A percentile compares a stretch with the other conserved stretches of the same genome.
Evolutionary conservation across 1,284 basidiomycete species (phyloP).

Genomic region (Ustilago hordei): DNA sequence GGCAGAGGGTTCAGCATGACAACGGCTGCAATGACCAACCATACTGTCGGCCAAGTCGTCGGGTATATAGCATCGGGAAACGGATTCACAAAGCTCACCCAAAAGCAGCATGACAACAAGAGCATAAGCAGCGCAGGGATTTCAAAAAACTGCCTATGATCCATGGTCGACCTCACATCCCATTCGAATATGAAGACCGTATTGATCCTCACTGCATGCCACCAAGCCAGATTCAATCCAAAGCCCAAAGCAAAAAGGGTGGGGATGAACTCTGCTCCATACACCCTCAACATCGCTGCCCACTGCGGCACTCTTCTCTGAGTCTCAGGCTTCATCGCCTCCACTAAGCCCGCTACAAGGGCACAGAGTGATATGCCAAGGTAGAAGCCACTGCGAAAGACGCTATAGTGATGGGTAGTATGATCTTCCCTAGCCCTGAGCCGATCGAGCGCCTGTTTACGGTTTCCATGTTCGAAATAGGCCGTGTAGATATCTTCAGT

Average conservation of each 20-base stretch:
- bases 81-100: slow-evolving; percentile 79
- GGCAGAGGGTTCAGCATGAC: slow-evolving; percentile 83
- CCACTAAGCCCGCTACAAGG: slow-evolving; percentile 77
- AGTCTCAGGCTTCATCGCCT: slow-evolving; percentile 76
- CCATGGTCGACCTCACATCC: slow-evolving; percentile 80
- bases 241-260: slow-evolving; percentile 82
- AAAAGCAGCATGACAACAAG: slow-evolving; percentile 84
- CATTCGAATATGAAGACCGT: slow-evolving; percentile 85
- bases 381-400: slow-evolving; percentile 75
- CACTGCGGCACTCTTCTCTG: slow-evolving; percentile 77
- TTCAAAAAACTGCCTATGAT: slow-evolving; percentile 85
- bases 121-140: slow-evolving; percentile 82
- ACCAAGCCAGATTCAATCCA: slow-evolving; percentile 81
- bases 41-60: slow-evolving; percentile 82
- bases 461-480: slow-evolving; percentile 79
- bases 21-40: slow-evolving; percentile 78
- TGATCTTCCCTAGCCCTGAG: slow-evolving; percentile 74
- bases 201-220: slow-evolving; percentile 83
- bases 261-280: slow-evolving; percentile 81
- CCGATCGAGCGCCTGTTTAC: slow-evolving; percentile 80
- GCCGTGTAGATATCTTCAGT: slow-evolving; percentile 67
- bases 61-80: slow-evolving; percentile 63
- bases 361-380: slow-evolving; percentile 85
- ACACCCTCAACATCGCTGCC: slow-evolving; percentile 82
- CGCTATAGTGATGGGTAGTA: slow-evolving; percentile 77